phyloP scores from a whole-genome alignment of 1,284 basidiomycete genomes.

The Melanopsichium pennsylvanicum region DNA sequence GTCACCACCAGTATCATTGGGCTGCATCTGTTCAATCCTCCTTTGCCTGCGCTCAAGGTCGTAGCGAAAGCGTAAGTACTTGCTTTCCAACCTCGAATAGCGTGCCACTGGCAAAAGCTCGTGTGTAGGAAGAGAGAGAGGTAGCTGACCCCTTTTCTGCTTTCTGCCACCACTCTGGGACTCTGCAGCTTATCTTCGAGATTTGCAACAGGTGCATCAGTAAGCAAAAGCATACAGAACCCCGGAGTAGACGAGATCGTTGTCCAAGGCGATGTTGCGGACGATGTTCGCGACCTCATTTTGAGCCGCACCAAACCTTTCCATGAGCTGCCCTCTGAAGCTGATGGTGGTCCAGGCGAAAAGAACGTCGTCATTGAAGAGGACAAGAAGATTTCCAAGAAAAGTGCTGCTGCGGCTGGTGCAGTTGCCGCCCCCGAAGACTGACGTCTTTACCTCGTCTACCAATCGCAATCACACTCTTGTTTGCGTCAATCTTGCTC shows the following conservation, averaged over 20 bases:
- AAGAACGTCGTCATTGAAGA: conserved; percentile 62
- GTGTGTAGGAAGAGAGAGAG: too few relatives aligned
- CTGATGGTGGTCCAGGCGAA: conserved; percentile 50
- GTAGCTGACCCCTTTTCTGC: neutral
- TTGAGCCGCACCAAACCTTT: conserved; percentile 58
- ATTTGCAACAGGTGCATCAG: conserved; percentile 64
- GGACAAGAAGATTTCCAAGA: conserved; percentile 56
- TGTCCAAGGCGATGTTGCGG: conserved; percentile 64
- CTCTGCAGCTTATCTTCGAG: conserved; percentile 52
- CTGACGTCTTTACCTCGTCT: too few relatives aligned
- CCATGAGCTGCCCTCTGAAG: conserved; percentile 57
- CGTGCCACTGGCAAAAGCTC: too few relatives aligned
- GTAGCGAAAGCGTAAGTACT: conserved; percentile 62
- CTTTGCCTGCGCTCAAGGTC: conserved; percentile 61
- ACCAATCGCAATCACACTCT: too few relatives aligned
- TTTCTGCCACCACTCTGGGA: neutral
- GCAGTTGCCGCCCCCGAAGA: conserved; percentile 6
- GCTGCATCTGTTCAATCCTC: conserved; percentile 61
- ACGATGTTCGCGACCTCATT: conserved; percentile 58
- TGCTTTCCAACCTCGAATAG: too few relatives aligned
- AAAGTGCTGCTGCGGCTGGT: conserved; percentile 34
- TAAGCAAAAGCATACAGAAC: conserved; percentile 60
- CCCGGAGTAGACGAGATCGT: conserved; percentile 63
- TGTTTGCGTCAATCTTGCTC: too few relatives aligned
- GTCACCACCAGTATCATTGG: conserved; percentile 61